Evolutionary conservation across 2,329 filamentous ascomycete species (phyloP), one percentile per base, ranked within the genome.

Genomic region (Diaporthe eres): DNA sequence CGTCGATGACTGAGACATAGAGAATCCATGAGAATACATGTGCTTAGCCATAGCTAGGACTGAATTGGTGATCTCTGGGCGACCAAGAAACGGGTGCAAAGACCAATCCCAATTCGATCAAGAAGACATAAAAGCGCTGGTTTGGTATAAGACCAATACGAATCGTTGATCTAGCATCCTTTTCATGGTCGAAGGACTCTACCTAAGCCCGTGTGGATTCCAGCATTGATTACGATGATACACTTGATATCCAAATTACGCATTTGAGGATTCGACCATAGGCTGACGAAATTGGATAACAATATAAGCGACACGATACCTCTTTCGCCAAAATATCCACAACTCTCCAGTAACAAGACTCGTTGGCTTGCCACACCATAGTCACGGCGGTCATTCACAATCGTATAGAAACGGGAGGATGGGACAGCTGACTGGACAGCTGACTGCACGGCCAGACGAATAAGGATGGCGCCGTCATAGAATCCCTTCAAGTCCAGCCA

Each of bases 371-470:
- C 10, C 28, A 51, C 10, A 17, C 22, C 28, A 49, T 19, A 49
- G 12, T 34, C 12, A 9, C n/a, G n/a, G 5, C 22, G 19, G 12
- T 37, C 19, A 51, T 1, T 6, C 28, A 67, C 8, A 9, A 12
- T 22, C 63, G 42, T 51, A 67, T 51, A 25, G 6, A 5, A 17
- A 15, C 12, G 3, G 3, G 19, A 67, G 28, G 63, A 49, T 25
- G 44, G 12, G 44, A 5, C 42, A 67, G 63, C 63, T 51, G 63
- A 67, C 44, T 19, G 12, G 63, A 10, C 42, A 67, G 63, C 63
- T 51, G 63, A 67, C 44, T 19, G 12, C 19, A 28, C 28, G 4
- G 15, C 12, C 28, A 49, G 22, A 17, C 7, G 6, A 15, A 15
- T n/a, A 7, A 25, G 42, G 19, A 67, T 37, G 28, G 17, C 19